A percentile compares a stretch with the other conserved stretches of the same genome.
phyloP scores from a whole-genome alignment of 2,329 filamentous ascomycete species.

The Aspergillus amoenus region DNA sequence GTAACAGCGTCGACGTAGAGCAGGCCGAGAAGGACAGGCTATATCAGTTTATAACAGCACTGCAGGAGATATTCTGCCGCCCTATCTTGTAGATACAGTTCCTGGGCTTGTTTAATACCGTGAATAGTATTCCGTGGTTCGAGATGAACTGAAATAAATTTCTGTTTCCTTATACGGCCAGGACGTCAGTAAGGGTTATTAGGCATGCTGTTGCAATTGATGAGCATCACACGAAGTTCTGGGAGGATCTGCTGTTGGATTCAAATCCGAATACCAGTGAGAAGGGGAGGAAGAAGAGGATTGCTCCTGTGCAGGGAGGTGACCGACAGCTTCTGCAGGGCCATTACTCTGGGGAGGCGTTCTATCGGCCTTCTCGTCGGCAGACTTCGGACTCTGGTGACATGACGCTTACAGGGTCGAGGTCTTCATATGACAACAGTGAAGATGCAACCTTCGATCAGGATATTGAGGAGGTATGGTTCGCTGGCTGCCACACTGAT shows the following conservation, averaged over 20 bases:
- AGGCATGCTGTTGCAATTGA: constrained; percentile 55
- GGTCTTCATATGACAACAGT: background rate
- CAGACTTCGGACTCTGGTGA: too few relatives aligned
- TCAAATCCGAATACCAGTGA: constrained; percentile 4
- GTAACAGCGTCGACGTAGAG: background rate
- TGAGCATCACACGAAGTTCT: constrained; percentile 54
- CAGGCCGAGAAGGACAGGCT: constrained; percentile 15
- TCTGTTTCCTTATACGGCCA: constrained; percentile 35
- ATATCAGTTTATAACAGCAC: too few relatives aligned
- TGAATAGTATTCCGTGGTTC: constrained; percentile 26
- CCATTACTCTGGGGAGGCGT: constrained; percentile 18
- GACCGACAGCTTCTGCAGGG: too few relatives aligned
- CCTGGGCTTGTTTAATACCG: constrained; percentile 13
- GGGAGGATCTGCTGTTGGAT: constrained; percentile 4
- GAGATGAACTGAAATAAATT: background rate
- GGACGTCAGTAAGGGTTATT: constrained; percentile 42
- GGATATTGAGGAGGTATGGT: constrained; percentile 71
- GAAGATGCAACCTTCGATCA: background rate
- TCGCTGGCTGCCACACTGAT: constrained; percentile 72
- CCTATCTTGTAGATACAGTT: too few relatives aligned
- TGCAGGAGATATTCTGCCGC: too few relatives aligned
- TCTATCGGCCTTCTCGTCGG: background rate
- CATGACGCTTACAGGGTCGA: too few relatives aligned
- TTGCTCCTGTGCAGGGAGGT: too few relatives aligned
- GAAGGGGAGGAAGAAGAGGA: constrained; percentile 3